Conservation (phyloP, 139 green algal genomes). For the Picochlorum sp. region DNA sequence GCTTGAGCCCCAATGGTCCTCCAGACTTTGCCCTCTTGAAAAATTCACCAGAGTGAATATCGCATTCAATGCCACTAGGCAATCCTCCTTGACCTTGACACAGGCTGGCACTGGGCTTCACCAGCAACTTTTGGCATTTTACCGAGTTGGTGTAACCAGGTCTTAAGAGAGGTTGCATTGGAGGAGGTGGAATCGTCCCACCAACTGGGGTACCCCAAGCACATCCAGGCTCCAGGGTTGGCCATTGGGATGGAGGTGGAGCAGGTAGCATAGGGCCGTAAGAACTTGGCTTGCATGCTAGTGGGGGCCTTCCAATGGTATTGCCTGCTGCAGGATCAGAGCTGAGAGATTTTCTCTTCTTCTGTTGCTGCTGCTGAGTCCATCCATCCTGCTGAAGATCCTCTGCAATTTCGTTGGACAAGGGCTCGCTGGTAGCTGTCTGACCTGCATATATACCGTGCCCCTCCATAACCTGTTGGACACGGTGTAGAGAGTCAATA, state of each 20-base stretch:
- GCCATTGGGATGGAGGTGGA: constrained; percentile 9
- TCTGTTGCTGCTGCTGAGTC: neutral
- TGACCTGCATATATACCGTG: neutral
- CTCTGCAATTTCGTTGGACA: neutral
- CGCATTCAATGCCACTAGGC: neutral
- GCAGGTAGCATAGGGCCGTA: neutral
- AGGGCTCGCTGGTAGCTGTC: neutral
- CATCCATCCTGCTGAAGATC: neutral
- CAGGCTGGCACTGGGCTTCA: neutral
- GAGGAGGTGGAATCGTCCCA: constrained; percentile 12
- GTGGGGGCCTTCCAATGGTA: neutral
- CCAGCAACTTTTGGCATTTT: neutral
- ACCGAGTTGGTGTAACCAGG: neutral
- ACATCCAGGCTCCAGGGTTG: constrained; percentile 11
- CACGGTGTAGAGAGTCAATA: neutral
- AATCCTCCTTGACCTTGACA: neutral
- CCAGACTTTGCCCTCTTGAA: neutral
- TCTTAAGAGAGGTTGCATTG: neutral
- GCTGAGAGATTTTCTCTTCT: neutral
- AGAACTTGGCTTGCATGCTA: constrained; percentile 6
- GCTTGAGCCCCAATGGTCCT: constrained; percentile 32
- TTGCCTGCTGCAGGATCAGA: neutral
- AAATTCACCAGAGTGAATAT: neutral
- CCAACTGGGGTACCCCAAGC: constrained; percentile 27
- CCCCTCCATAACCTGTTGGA: neutral